phyloP scores from a whole-genome alignment of 805 yeast species.

The Pichia californica region DNA sequence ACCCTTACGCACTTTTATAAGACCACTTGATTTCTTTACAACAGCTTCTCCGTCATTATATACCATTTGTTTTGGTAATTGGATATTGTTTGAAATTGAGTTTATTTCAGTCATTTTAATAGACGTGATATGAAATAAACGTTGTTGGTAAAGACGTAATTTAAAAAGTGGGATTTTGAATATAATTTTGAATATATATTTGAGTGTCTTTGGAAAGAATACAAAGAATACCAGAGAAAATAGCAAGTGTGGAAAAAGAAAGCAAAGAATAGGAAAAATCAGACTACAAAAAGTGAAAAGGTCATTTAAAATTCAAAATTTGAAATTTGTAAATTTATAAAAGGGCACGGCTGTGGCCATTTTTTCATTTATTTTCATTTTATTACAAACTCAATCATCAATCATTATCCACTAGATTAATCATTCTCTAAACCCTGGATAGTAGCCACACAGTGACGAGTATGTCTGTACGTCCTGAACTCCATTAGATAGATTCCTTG shows the following conservation, averaged over 20 bases:
- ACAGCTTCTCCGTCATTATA: slow-evolving; percentile 35
- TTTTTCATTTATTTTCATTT: no score
- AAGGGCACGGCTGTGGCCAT: no score
- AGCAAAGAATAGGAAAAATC: neutral
- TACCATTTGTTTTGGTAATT: slow-evolving; percentile 10
- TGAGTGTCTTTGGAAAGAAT: neutral
- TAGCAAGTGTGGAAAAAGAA: neutral
- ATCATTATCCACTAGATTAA: no score
- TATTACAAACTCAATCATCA: no score
- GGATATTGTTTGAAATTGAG: slow-evolving; percentile 4
- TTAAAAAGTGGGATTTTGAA: no score
- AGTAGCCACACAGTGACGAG: slow-evolving; percentile 65
- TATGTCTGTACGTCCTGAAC: slow-evolving; percentile 58
- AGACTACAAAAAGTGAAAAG: neutral
- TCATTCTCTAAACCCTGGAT: slow-evolving; percentile 49
- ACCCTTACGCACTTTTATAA: slow-evolving; percentile 50
- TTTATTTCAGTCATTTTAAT: neutral
- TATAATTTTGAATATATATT: no score
- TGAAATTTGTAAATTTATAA: no score
- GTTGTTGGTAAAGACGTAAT: no score
- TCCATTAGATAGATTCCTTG: slow-evolving; percentile 77
- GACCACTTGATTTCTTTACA: slow-evolving; percentile 42
- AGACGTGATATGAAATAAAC: no score
- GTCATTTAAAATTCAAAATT: neutral
- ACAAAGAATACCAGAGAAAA: neutral